Conservation (phyloP, 1,139 yeast genomes). For the Debaryomyces subglobosus region DNA sequence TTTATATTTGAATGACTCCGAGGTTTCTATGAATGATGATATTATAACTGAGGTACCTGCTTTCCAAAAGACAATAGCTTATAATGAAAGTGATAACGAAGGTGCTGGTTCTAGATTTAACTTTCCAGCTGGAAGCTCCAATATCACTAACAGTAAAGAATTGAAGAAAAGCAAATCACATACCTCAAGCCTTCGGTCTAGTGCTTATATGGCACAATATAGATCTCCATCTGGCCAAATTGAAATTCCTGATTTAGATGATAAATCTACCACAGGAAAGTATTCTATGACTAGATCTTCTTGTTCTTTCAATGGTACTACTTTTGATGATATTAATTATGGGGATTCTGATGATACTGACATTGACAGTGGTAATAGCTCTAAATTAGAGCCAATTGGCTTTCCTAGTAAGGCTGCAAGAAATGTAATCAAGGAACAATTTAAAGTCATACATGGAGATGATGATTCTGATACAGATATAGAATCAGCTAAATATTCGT, state of each 20-base stretch:
- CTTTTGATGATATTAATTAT: slow-evolving; percentile 32
- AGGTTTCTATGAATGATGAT: slow-evolving; percentile 1
- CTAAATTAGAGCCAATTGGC: slow-evolving; percentile 37
- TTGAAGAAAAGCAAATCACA: slow-evolving; percentile 21
- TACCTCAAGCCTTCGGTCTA: slow-evolving; percentile 18
- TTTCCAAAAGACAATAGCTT: neutral
- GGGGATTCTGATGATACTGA: slow-evolving; percentile 17
- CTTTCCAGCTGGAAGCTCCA: slow-evolving; percentile 40
- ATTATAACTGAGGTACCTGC: neutral
- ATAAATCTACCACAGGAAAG: slow-evolving; percentile 22
- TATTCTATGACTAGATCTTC: slow-evolving; percentile 25
- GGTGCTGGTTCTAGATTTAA: slow-evolving; percentile 42
- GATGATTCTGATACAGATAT: slow-evolving; percentile 36
- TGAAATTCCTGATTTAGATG: slow-evolving; percentile 46
- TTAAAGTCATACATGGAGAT: slow-evolving; percentile 27
- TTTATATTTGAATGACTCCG: slow-evolving; percentile 1
- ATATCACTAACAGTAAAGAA: slow-evolving; percentile 37
- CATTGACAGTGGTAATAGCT: slow-evolving; percentile 5
- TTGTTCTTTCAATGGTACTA: slow-evolving; percentile 30
- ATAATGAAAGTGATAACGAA: slow-evolving; percentile 27
- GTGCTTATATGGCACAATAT: slow-evolving; percentile 28
- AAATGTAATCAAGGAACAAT: slow-evolving; percentile 30
- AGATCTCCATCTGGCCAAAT: slow-evolving; percentile 40
- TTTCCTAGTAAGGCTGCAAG: slow-evolving; percentile 38
- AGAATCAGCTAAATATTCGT: slow-evolving; percentile 22